phyloP scores from a whole-genome alignment of 108 stramenopile species.

The Mediolabrus comicus region DNA sequence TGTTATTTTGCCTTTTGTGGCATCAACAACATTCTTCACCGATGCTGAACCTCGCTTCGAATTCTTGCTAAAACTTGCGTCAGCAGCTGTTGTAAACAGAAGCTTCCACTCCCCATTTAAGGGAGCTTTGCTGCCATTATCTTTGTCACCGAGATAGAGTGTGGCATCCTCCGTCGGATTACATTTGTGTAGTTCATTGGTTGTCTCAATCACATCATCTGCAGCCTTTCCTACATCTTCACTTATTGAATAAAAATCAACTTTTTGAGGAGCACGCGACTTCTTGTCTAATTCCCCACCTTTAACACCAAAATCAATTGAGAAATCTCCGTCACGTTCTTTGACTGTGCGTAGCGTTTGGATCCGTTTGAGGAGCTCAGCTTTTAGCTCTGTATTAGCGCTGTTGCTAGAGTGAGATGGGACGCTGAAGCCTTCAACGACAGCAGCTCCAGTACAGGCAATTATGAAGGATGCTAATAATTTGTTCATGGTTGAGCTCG shows the following conservation, averaged over 20 bases:
- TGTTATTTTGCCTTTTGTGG: conserved; percentile 10
- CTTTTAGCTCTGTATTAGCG: conserved; percentile 19
- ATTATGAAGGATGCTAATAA: too few relatives aligned
- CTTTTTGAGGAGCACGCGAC: conserved; percentile 54
- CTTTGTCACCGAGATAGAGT: conserved; percentile 16
- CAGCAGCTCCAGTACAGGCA: background rate
- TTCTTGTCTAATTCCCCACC: conserved; percentile 61
- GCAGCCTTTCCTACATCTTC: conserved; percentile 52
- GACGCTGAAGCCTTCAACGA: background rate
- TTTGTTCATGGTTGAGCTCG: too few relatives aligned
- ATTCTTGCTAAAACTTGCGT: conserved; percentile 41
- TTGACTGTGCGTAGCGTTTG: conserved; percentile 32
- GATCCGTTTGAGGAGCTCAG: conserved; percentile 32
- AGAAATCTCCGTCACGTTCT: conserved; percentile 50
- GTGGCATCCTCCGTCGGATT: conserved; percentile 18
- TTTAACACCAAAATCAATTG: conserved; percentile 61
- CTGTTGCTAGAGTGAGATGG: background rate
- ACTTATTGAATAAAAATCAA: conserved; percentile 58
- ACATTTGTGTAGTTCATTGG: conserved; percentile 4
- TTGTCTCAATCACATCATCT: conserved; percentile 36
- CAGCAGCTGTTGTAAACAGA: conserved; percentile 66
- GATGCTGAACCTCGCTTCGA: conserved; percentile 46
- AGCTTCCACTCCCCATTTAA: conserved; percentile 61
- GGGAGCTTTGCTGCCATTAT: conserved; percentile 10
- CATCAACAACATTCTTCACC: conserved; percentile 42